Evolutionary conservation across 2,329 filamentous ascomycete genomes (phyloP), one percentile per base, ranked within the genome.

Genomic region (Colletotrichum liaoningense): DNA sequence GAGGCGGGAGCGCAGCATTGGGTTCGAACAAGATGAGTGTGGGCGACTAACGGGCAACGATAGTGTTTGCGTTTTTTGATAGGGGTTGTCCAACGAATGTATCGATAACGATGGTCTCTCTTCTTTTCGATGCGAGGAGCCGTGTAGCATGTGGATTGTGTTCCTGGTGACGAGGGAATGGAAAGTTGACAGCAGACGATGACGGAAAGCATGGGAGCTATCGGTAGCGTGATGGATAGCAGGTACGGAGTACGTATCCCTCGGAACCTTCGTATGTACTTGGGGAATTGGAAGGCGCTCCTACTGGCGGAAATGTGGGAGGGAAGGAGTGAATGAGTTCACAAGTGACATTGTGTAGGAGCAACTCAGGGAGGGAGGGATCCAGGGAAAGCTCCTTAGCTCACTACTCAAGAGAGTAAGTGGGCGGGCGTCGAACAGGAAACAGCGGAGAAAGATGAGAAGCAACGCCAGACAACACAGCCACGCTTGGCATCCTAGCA

Each of bases 381-480:
- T 24, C 26, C 42, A 52, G 60, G 42, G 19, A 46, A 46, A 52
- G 55, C 24, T 63, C 38, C 7, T 6, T 52, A 52, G 55, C 24
- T 63, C 38, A 14, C 19, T 52, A 16, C 26, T 38, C 59, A 56
- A 60, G 57, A 62, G 35, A 57, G 33, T 38, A 46, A 54, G 11
- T 49, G n/a, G 19, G 52, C 11, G 46, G 33, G 62, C 58, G 33
- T 30, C 33, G 46, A 28, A 54, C 62, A 64, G 64, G 67, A 73
- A 73, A 70, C 71, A 69, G 56, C 60, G 71, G 71, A 62, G 67
- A 73, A 56, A 71, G 70, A 65, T 65, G 56, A 49, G 55, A 65
- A 69, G 67, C 59, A 73, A 72, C 58, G 49, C 67, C 49, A 73
- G 67, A 71, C 71, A 71, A 65, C 71, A 71, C 71, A 73, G 71